phyloP scores from a whole-genome alignment of 345 rosid species.

The Gossypium raimondii region DNA sequence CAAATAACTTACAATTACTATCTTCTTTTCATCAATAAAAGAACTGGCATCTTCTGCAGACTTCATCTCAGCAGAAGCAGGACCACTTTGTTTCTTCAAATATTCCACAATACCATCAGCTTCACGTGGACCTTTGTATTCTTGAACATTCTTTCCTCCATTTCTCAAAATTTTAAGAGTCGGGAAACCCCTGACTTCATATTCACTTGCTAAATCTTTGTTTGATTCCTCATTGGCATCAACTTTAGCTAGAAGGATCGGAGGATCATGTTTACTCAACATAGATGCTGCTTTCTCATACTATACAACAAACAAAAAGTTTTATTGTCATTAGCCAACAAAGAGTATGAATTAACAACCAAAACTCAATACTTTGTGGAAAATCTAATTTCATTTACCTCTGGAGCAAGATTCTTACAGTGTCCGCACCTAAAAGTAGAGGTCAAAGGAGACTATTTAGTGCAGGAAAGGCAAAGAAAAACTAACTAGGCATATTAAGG shows the following conservation, averaged over 20 bases:
- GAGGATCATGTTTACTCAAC: constrained; percentile 63
- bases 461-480: not conserved
- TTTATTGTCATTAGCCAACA: not conserved
- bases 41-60: constrained; percentile 53
- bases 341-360: not conserved
- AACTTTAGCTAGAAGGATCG: constrained; percentile 71
- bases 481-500: not conserved
- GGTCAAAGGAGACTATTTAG: not conserved
- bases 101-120: constrained; percentile 83
- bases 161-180: constrained; percentile 79
- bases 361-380: not conserved
- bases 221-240: constrained; percentile 79
- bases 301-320: constrained; percentile 32
- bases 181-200: constrained; percentile 77
- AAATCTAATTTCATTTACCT: constrained; percentile 41
- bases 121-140: constrained; percentile 94
- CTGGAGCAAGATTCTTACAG: constrained; percentile 89
- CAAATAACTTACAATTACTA: constrained; percentile 54
- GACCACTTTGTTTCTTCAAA: constrained; percentile 87
- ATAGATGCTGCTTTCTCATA: constrained; percentile 92
- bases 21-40: constrained; percentile 58
- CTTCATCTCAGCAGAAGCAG: constrained; percentile 80
- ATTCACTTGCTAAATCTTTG: constrained; percentile 54
- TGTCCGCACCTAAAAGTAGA: constrained; percentile 79
- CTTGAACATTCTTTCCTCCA: constrained; percentile 75